Conservation (phyloP, 2,329 filamentous ascomycete species). For the Xylaria polymorpha region DNA sequence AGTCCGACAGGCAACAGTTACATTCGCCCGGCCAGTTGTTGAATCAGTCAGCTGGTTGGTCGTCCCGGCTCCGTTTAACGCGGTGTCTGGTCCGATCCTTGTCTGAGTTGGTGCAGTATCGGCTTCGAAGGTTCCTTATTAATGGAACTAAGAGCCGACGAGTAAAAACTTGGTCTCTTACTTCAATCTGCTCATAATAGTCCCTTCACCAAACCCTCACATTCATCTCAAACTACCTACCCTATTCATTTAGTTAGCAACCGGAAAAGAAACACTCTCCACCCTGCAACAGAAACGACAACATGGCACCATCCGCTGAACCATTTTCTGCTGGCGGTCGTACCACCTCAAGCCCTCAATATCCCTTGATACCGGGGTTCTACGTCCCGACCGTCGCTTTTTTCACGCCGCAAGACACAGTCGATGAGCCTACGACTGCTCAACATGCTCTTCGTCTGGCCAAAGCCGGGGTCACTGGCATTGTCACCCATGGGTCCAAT, state of each 20-base stretch:
- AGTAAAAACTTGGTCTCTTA: background rate
- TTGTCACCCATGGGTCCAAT: slow-evolving; percentile 78
- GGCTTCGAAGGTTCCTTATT: background rate
- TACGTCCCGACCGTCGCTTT: slow-evolving; percentile 67
- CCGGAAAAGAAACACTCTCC: background rate
- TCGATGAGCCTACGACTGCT: slow-evolving; percentile 59
- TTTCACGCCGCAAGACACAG: slow-evolving; percentile 61
- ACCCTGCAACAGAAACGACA: slow-evolving; percentile 2
- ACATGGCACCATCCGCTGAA: slow-evolving; percentile 27
- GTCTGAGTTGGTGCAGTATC: slow-evolving; percentile 2
- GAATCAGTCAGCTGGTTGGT: slow-evolving; percentile 10
- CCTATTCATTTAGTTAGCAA: background rate
- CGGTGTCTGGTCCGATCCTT: background rate
- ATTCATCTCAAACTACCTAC: background rate
- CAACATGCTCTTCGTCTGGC: slow-evolving; percentile 55
- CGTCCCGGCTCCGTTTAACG: background rate
- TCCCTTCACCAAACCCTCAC: background rate
- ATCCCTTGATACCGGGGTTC: slow-evolving; percentile 54
- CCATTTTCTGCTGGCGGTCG: slow-evolving; percentile 17
- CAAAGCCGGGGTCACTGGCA: slow-evolving; percentile 44
- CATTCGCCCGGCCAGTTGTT: background rate
- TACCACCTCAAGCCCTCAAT: slow-evolving; percentile 10
- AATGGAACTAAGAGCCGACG: background rate
- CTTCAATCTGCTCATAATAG: background rate
- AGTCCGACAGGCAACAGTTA: slow-evolving; percentile 5